phyloP scores from a whole-genome alignment of 2,329 filamentous ascomycete genomes.

The Aspergillus chevalieri region DNA sequence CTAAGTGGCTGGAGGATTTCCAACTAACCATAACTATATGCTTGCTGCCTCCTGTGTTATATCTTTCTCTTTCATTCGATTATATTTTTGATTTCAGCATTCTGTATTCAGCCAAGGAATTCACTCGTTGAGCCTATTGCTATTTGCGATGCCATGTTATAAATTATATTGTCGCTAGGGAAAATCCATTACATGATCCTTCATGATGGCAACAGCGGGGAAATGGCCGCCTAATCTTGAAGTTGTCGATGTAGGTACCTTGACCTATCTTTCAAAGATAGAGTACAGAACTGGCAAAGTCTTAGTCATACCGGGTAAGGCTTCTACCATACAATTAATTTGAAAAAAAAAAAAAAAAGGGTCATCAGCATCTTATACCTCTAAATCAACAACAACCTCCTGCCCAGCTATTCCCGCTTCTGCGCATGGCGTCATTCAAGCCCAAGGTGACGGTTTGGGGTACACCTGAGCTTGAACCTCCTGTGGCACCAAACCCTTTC shows the following conservation, averaged over 20 bases:
- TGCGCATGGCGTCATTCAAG: constrained; percentile 44
- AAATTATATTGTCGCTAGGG: no score
- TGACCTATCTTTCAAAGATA: no score
- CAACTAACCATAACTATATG: constrained; percentile 40
- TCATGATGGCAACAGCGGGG: no score
- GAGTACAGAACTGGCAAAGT: no score
- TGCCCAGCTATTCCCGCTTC: constrained; percentile 30
- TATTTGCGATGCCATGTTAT: no score
- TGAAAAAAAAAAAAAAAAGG: background rate
- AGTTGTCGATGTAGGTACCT: no score
- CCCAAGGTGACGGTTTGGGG: constrained; percentile 41
- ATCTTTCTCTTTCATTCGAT: background rate
- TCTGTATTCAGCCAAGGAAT: background rate
- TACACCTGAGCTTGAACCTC: constrained; percentile 26
- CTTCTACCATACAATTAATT: background rate
- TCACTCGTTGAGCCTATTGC: background rate
- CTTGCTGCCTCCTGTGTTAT: background rate
- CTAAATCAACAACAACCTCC: constrained; percentile 32
- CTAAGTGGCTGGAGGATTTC: constrained; percentile 79
- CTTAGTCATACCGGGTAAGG: no score
- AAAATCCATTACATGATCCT: no score
- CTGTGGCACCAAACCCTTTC: constrained; percentile 54
- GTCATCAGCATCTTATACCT: background rate
- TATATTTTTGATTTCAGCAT: background rate
- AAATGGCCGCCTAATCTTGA: no score